These are phyloP conservation scores for Cladosporium velox DNA, from an alignment of 2,329 filamentous ascomycete genomes.

Conservation along the genomic window DNA sequence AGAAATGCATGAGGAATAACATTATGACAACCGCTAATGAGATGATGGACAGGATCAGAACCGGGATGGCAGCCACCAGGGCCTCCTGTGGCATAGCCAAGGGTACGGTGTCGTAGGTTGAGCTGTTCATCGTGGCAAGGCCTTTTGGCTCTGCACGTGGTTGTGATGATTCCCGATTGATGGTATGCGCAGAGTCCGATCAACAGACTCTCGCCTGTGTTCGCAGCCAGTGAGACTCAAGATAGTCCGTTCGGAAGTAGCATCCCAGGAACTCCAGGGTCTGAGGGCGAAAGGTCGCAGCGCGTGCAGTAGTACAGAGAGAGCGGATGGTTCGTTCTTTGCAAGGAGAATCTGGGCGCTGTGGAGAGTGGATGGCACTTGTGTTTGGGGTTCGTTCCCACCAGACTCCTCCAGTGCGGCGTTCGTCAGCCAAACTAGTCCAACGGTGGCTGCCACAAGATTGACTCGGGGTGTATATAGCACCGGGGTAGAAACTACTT, in stretches of 20 bases:
- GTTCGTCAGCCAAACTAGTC: background rate
- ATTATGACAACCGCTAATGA: constrained; percentile 22
- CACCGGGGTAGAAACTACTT: background rate
- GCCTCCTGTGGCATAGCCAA: constrained; percentile 1
- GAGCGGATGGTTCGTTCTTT: constrained; percentile 2
- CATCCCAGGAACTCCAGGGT: background rate
- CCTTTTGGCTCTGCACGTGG: background rate
- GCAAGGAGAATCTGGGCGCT: background rate
- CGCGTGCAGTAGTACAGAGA: background rate
- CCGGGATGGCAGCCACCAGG: constrained; percentile 13
- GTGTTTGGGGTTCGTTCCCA: constrained; percentile 9
- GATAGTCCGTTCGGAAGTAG: background rate
- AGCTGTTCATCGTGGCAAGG: background rate
- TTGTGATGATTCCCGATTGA: background rate
- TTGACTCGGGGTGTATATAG: background rate
- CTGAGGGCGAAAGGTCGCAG: background rate
- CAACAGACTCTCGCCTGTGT: background rate
- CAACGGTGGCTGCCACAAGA: constrained; percentile 11
- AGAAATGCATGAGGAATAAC: constrained; percentile 21
- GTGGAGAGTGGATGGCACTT: background rate
- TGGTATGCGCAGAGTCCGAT: background rate
- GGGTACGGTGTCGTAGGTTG: background rate
- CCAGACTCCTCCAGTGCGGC: background rate
- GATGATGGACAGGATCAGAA: constrained; percentile 24
- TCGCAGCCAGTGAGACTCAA: background rate